Base-by-base conservation (phyloP, 768 basidiomycete species). In the Collybiopsis luxurians region DNA sequence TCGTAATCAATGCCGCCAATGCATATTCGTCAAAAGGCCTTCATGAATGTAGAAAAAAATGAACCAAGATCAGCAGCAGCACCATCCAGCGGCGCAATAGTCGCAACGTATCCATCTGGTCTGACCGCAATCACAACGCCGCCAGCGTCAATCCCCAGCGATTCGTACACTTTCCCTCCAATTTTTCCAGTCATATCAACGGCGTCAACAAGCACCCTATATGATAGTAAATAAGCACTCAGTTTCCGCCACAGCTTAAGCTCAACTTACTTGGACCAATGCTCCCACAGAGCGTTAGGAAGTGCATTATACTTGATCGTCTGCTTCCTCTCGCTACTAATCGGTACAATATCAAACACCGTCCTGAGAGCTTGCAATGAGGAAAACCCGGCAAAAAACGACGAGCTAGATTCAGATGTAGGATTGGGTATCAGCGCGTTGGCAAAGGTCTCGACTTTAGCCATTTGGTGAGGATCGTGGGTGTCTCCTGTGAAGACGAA, bases 51-150 rank as follows among this genome's bases (percentile, higher is more conserved):
- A 1, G 66, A 62, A 38, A 89, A 82, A 62, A 87, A 88, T 1
- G 23, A 21, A 30, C 75, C 69, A 44, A 89, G 45, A 12, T 69
- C 63, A 23, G 63, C 51, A 23, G 63, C 51, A 9, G 74, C 60
- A n/a, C 75, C 73, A 27, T 73, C 64, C 40, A 88, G 67, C 0
- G 86, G 79, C 1, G 75, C 75, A 30, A 89, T 71, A 61, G 73
- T 74, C 2, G 82, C 84, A 28, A 90, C 77, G 56, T 87, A 87
- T 15, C 87, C 87, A 61, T 86, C 86, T 7, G 85, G 85, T 24
- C 86, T 75, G 4, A 87, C 77, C 48, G 84, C 71, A 7, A 84
- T 77, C 11, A 84, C 62, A 10, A 77, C 81, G 17, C 84, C 84
- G 1, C 60, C 59, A 4, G 69, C 56, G 30, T 72, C 67, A 44